A percentile compares a stretch with the other conserved stretches of the same genome.
These are phyloP conservation scores for Samsoniella hepiali DNA, from an alignment of 2,329 filamentous ascomycete species.

Conservation along the genomic window DNA sequence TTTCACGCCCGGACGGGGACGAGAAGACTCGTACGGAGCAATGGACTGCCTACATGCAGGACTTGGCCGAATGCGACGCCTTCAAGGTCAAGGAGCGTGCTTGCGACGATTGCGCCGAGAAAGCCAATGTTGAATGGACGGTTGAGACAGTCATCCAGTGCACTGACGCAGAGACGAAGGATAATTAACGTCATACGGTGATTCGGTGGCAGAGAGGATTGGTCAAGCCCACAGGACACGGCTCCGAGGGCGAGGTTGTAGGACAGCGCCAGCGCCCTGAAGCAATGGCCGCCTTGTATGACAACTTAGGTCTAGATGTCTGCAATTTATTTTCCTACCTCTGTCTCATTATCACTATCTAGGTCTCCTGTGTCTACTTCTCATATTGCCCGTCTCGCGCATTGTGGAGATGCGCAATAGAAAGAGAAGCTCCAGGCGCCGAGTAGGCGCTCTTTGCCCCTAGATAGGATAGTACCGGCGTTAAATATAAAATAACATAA, in stretches of 20 bases:
- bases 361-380: background rate
- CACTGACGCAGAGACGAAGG: background rate
- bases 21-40: background rate
- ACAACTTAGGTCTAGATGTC: background rate
- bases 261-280: background rate
- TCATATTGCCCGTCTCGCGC: background rate
- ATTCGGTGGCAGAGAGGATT: background rate
- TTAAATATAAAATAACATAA: too few relatives aligned
- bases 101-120: background rate
- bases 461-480: too few relatives aligned
- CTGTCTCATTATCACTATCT: background rate
- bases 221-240: background rate
- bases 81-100: background rate
- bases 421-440: too few relatives aligned
- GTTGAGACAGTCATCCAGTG: background rate
- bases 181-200: background rate
- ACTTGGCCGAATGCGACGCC: background rate
- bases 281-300: background rate
- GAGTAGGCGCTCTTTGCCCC: too few relatives aligned
- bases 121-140: background rate
- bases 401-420: too few relatives aligned
- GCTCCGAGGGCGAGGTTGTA: background rate
- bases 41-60: background rate
- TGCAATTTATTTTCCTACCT: background rate
- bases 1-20: too few relatives aligned